Percentiles rank a stretch among this genome's conserved stretches.
phyloP scores from a whole-genome alignment of 805 yeast genomes.

The Debaryomyces hansenii region DNA sequence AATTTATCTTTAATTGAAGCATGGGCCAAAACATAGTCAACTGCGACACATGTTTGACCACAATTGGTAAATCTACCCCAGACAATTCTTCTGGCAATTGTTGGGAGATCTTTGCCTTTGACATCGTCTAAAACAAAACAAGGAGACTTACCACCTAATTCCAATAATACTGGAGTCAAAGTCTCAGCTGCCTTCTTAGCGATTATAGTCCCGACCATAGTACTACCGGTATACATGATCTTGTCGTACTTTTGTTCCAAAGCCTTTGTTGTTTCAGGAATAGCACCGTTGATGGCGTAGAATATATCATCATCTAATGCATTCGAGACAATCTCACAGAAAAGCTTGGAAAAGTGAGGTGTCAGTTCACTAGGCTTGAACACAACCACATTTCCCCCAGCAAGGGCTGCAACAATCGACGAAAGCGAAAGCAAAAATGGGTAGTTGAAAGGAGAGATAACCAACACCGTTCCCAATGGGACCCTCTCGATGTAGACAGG shows the following conservation, averaged over 20 bases:
- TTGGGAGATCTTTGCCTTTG: constrained; percentile 41
- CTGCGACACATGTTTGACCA: constrained; percentile 91
- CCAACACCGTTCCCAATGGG: constrained; percentile 64
- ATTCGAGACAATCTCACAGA: constrained; percentile 54
- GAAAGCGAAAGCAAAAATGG: constrained; percentile 64
- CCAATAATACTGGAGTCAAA: constrained; percentile 77
- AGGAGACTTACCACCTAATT: constrained; percentile 93
- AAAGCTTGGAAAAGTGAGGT: constrained; percentile 57
- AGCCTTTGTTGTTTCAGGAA: constrained; percentile 58
- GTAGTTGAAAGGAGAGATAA: constrained; percentile 80
- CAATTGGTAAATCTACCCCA: constrained; percentile 81
- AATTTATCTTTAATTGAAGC: constrained; percentile 54
- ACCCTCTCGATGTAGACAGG: constrained; percentile 35
- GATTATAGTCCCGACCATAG: constrained; percentile 71
- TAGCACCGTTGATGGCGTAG: constrained; percentile 70
- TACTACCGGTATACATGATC: constrained; percentile 84
- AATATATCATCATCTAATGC: constrained; percentile 59
- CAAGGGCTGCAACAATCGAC: constrained; percentile 77
- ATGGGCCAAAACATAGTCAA: constrained; percentile 79
- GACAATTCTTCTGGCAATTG: constrained; percentile 57
- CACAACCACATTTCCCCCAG: constrained; percentile 81
- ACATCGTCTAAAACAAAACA: constrained; percentile 60
- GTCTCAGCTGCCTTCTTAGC: constrained; percentile 81
- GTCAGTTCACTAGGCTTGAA: constrained; percentile 75
- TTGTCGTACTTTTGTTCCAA: constrained; percentile 71